phyloP scores from a whole-genome alignment of 768 basidiomycete genomes.

The Naganishia onofrii region DNA sequence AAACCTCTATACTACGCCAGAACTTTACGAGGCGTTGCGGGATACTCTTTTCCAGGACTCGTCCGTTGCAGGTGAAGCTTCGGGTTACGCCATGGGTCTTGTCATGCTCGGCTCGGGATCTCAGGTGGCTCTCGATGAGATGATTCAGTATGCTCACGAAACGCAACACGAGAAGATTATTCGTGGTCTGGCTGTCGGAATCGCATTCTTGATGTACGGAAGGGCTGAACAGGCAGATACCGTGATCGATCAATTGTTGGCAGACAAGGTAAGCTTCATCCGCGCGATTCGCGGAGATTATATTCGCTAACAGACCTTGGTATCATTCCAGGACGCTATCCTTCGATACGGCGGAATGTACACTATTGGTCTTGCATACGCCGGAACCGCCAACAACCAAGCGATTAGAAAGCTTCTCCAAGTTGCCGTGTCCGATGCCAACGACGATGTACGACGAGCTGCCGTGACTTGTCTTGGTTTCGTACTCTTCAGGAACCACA shows the following conservation, averaged over 20 bases:
- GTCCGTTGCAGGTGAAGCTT: conserved; percentile 90
- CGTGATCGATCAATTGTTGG: conserved; percentile 71
- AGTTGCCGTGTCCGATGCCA: conserved; percentile 96
- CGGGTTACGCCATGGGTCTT: conserved; percentile 96
- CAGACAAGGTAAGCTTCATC: conserved; percentile 71
- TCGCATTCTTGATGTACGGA: conserved; percentile 88
- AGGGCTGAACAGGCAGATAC: conserved; percentile 86
- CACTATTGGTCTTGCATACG: conserved; percentile 91
- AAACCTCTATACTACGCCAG: conserved; percentile 51
- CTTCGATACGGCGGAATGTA: conserved; percentile 97
- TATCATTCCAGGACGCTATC: conserved; percentile 73
- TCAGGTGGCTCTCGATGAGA: conserved; percentile 76
- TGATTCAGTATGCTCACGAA: conserved; percentile 92
- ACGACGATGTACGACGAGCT: conserved; percentile 92
- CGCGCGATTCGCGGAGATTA: neutral
- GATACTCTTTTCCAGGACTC: conserved; percentile 86
- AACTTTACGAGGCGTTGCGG: conserved; percentile 88
- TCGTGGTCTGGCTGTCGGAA: conserved; percentile 85
- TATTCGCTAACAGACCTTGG: neutral
- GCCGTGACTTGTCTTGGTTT: conserved; percentile 95
- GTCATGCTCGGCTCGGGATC: conserved; percentile 95
- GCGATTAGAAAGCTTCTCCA: conserved; percentile 88
- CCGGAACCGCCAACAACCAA: conserved; percentile 90
- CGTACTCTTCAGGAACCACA: conserved; percentile 92
- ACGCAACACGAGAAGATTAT: conserved; percentile 99